Evolutionary conservation across 176 grass and related monocot genomes (phyloP).

Genomic region (Pontederia paniculata): DNA sequence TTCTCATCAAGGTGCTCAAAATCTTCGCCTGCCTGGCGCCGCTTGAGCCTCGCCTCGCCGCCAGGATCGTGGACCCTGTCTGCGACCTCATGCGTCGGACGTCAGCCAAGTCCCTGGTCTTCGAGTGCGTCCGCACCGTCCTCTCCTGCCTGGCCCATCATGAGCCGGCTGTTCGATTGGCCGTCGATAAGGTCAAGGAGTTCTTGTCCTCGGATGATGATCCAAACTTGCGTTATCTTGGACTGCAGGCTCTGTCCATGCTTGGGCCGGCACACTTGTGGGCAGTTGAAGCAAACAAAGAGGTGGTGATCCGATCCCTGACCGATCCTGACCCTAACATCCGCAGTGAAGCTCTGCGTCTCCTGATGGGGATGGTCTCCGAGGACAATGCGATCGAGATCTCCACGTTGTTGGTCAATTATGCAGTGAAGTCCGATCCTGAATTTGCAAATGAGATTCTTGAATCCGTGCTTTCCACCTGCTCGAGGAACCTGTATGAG

Average conservation of each 20-base stretch:
- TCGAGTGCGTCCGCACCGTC: conserved; percentile 71
- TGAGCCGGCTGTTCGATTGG: conserved; percentile 39
- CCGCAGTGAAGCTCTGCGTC: conserved; percentile 36
- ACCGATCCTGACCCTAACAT: conserved; percentile 65
- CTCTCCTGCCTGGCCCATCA: conserved; percentile 40
- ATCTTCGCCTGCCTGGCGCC: conserved; percentile 62
- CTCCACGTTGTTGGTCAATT: conserved; percentile 41
- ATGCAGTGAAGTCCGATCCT: conserved; percentile 57
- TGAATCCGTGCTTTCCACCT: conserved; percentile 43
- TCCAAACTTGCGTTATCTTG: conserved; percentile 85
- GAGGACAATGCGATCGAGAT: conserved; percentile 45
- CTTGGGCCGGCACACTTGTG: conserved; percentile 37
- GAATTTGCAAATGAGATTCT: conserved; percentile 74
- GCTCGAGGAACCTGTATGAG: conserved; percentile 62
- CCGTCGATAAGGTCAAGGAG: conserved; percentile 65
- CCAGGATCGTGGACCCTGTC: conserved; percentile 56
- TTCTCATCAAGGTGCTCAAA: conserved; percentile 90
- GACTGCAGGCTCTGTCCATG: conserved; percentile 57
- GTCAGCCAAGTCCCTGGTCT: conserved; percentile 59
- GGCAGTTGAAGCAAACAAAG: conserved; percentile 38
- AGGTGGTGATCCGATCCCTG: conserved; percentile 36
- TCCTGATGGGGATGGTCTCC: conserved; percentile 50
- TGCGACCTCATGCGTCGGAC: conserved; percentile 56
- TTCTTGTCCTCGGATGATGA: conserved; percentile 55
- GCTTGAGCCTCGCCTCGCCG: conserved; percentile 52